Percentiles rank a stretch among this genome's conserved stretches.
Conservation (phyloP, 1,139 yeast species). For the Yamadazyma diospyri region DNA sequence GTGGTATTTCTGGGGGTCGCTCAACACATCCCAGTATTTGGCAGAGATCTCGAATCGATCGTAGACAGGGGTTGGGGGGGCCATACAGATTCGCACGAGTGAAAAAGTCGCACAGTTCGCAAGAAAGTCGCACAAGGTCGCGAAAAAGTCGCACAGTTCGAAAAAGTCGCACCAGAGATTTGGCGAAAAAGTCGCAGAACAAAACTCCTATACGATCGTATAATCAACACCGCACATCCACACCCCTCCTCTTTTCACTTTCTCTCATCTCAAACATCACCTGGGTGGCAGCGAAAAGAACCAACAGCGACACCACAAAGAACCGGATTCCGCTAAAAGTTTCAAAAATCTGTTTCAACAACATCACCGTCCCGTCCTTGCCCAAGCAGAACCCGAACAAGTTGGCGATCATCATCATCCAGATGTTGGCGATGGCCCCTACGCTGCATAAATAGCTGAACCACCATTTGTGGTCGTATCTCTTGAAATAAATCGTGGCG, state of each 20-base stretch:
- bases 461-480: conserved; percentile 55
- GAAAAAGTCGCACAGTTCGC: background rate
- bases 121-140: too few species aligned
- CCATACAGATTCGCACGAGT: conserved; percentile 23
- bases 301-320: conserved; percentile 58
- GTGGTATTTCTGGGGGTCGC: conserved; percentile 29
- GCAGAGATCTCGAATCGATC: conserved; percentile 25
- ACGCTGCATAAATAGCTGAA: conserved; percentile 77
- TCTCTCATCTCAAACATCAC: conserved; percentile 94
- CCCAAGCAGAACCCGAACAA: conserved; percentile 94
- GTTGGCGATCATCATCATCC: conserved; percentile 99
- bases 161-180: too few species aligned
- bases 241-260: conserved; percentile 77
- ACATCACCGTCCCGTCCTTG: conserved; percentile 69
- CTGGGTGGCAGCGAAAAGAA: conserved; percentile 81
- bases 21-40: conserved; percentile 25
- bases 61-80: conserved; percentile 48
- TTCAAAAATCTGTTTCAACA: conserved; percentile 67
- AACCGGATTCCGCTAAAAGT: conserved; percentile 67
- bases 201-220: background rate
- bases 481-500: conserved; percentile 48
- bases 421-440: conserved; percentile 86
- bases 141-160: background rate
- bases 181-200: too few species aligned
- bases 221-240: conserved; percentile 68